Evolutionary conservation across 2,329 filamentous ascomycete genomes (phyloP).

Genomic region (Trichoderma sp.): DNA sequence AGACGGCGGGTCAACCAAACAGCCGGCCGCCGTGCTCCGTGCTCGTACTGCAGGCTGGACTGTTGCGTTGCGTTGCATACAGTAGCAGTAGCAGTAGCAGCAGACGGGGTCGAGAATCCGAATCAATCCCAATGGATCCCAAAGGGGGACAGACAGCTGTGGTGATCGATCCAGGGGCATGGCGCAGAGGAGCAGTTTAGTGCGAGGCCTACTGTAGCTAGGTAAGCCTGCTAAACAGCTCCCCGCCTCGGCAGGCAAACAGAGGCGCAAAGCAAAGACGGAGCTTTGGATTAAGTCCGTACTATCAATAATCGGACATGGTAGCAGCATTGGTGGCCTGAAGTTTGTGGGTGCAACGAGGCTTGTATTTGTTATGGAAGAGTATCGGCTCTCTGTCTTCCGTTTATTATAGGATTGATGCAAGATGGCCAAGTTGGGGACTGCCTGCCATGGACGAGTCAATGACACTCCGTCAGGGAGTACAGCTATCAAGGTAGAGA

Average conservation of each 20-base stretch:
- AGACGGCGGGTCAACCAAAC: conserved; percentile 9
- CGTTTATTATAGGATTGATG: neutral
- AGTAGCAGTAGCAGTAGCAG: neutral
- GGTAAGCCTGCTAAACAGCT: neutral
- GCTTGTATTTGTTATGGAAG: neutral
- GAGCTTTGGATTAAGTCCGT: neutral
- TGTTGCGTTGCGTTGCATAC: neutral
- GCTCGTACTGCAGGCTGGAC: neutral
- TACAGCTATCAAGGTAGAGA: neutral
- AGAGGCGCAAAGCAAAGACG: neutral
- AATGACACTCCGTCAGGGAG: neutral
- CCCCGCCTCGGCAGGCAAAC: neutral
- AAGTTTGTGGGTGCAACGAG: no score
- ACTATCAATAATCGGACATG: neutral
- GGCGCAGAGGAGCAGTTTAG: conserved; percentile 6
- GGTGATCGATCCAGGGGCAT: conserved; percentile 11
- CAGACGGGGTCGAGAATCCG: neutral
- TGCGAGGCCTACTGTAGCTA: neutral
- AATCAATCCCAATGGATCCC: conserved; percentile 6
- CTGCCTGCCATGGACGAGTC: neutral
- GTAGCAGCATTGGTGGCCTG: neutral
- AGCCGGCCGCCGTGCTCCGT: conserved; percentile 12
- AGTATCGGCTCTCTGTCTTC: neutral
- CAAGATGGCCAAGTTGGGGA: no score
- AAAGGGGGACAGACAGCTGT: neutral